Evolutionary conservation across 1,139 yeast species (phyloP).

Genomic region (Waltiozyma sp.): DNA sequence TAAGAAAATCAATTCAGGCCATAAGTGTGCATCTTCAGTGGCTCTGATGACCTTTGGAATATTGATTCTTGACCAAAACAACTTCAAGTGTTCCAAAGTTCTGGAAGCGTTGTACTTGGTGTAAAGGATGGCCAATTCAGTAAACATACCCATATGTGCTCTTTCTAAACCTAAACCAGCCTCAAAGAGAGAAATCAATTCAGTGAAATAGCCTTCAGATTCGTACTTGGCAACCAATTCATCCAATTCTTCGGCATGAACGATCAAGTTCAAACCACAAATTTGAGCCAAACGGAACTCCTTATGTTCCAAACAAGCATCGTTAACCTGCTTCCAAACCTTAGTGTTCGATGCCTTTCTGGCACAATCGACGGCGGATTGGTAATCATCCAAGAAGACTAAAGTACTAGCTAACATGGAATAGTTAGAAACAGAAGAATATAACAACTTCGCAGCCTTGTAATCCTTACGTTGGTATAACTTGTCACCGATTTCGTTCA

Average conservation of each 20-base stretch:
- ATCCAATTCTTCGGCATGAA: constrained; percentile 94
- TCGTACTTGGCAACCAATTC: constrained; percentile 85
- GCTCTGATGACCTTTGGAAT: constrained; percentile 96
- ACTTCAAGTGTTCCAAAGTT: constrained; percentile 92
- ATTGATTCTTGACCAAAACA: constrained; percentile 97
- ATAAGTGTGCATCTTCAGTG: constrained; percentile 85
- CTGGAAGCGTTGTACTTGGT: constrained; percentile 84
- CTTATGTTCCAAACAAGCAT: constrained; percentile 89
- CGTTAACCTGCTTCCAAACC: constrained; percentile 97
- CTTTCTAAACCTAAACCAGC: constrained; percentile 95
- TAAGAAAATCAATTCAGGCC: constrained; percentile 93
- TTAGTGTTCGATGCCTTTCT: constrained; percentile 90
- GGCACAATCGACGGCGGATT: constrained; percentile 96
- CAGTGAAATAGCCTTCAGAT: constrained; percentile 82
- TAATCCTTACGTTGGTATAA: constrained; percentile 74
- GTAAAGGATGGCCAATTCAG: constrained; percentile 86
- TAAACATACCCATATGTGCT: constrained; percentile 99
- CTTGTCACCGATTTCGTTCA: constrained; percentile 87
- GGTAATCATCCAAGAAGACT: constrained; percentile 85
- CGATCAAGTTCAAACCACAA: constrained; percentile 93
- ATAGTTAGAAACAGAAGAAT: constrained; percentile 81
- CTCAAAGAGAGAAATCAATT: constrained; percentile 84
- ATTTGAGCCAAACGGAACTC: constrained; percentile 97
- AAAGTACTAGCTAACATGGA: constrained; percentile 92
- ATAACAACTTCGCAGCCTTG: constrained; percentile 86